Conservation (phyloP, 2,329 filamentous ascomycete genomes). For the Raffaelea ambrosiae region DNA sequence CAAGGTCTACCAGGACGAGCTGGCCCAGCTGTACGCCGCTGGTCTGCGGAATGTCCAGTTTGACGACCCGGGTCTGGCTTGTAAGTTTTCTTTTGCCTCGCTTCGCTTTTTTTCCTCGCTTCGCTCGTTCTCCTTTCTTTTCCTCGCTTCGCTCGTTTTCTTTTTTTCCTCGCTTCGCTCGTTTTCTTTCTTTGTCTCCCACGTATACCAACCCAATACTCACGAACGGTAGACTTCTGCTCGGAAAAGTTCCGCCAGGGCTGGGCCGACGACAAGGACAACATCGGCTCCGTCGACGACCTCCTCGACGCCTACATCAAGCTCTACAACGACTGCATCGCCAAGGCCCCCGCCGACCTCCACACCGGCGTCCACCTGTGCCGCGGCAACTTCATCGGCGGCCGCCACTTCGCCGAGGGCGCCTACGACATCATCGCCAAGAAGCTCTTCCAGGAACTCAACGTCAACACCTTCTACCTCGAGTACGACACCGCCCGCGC, state of each 20-base stretch:
- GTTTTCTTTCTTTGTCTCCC: too few species aligned
- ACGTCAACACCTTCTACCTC: constrained; percentile 60
- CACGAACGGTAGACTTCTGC: constrained; percentile 55
- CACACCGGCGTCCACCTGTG: constrained; percentile 72
- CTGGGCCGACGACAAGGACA: constrained; percentile 59
- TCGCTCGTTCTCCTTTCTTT: too few species aligned
- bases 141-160: not conserved
- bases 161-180: not conserved
- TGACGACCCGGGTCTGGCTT: constrained; percentile 59
- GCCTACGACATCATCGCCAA: constrained; percentile 59
- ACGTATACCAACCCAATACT: not conserved
- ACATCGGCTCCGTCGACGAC: constrained; percentile 59
- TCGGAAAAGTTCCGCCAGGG: constrained; percentile 62
- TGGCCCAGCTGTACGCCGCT: constrained; percentile 51
- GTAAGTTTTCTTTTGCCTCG: constrained; percentile 35
- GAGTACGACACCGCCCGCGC: constrained; percentile 60
- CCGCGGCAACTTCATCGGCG: constrained; percentile 58
- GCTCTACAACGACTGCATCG: constrained; percentile 66
- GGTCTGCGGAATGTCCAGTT: constrained; percentile 60
- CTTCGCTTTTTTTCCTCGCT: not conserved
- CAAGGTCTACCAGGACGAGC: constrained; percentile 55
- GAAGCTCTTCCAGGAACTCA: constrained; percentile 55
- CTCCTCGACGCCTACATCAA: constrained; percentile 68
- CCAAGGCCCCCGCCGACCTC: constrained; percentile 57
- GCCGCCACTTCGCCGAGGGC: constrained; percentile 57